Base-by-base conservation (phyloP, 176 grass and related monocot genomes). In the Musa acuminata region DNA sequence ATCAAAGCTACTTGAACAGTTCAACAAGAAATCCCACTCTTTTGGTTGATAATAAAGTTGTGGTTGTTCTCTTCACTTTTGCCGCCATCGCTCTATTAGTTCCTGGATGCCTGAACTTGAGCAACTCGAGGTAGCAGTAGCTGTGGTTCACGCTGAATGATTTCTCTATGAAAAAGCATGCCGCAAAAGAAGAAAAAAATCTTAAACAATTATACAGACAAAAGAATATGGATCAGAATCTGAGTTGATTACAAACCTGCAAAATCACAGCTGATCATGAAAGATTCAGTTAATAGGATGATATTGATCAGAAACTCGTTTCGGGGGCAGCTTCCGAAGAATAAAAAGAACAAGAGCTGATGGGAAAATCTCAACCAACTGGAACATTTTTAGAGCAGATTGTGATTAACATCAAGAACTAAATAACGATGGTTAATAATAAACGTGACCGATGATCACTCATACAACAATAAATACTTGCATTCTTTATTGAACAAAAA, bases 321-420 rank as follows among this genome's bases (percentile, higher is more conserved):
- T 89, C 1, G 90, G 67, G 25, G 94, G 94, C 49, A 98, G 73
- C 71, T 89, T 89, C 82, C 94, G 89, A 63, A 98, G 84, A 77
- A 91, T 83, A 76, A 84, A 90, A 26, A 98, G 80, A 22, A 98
- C 72, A 79, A 98, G 84, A 71, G 87, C 74, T 65, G 90, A 87
- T 49, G 94, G 88, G 73, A 93, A 51, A 51, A 89, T 84, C 80
- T 98, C 90, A 1, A 98, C 83, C 25, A 89, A 75, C 94, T 97
- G 90, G 64, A 75, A 49, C 8, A 23, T 10, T 10, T 43, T 13
- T 51, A 58, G 52, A 11, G 10, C 57, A 24, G 27, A 14, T 51
- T 62, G 52, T 16, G 24, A 17, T 64, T 27, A 62, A 8, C 65
- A 69, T 29, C 22, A 78, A 68, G 57, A 21, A 60, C 57, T 60